A percentile compares a stretch with the other conserved stretches of the same genome.
These are phyloP conservation scores for Trypanosoma lewisi DNA, from an alignment of 208 protist species.

Conservation along the genomic window DNA sequence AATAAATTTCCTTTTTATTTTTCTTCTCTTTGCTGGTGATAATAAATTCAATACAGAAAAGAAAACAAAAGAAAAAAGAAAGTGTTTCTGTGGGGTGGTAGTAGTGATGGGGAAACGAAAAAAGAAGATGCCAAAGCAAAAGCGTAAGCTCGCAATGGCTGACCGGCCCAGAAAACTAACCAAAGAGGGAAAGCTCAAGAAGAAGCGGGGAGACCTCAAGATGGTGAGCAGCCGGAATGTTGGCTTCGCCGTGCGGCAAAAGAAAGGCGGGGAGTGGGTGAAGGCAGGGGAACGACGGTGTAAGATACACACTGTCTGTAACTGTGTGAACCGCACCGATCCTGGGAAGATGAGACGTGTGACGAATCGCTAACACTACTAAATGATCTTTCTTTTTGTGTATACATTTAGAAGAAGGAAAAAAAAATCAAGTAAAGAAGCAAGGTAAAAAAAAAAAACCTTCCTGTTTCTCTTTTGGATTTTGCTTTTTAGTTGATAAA, in stretches of 20 bases:
- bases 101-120: slow-evolving; percentile 73
- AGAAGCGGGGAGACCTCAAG: slow-evolving; percentile 78
- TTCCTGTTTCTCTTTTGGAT: no score
- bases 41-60: no score
- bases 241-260: slow-evolving; percentile 82
- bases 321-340: slow-evolving; percentile 87
- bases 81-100: background rate
- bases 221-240: slow-evolving; percentile 78
- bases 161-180: slow-evolving; percentile 80
- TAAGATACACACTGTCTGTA: slow-evolving; percentile 89
- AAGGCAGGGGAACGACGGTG: slow-evolving; percentile 81
- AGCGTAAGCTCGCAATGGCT: slow-evolving; percentile 72
- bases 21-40: no score
- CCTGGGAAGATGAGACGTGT: slow-evolving; percentile 75
- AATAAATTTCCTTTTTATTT: no score
- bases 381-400: background rate
- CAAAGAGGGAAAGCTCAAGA: slow-evolving; percentile 82
- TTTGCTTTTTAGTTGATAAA: no score
- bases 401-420: no score
- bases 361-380: slow-evolving; percentile 67
- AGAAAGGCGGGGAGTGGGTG: slow-evolving; percentile 83
- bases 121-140: slow-evolving; percentile 83
- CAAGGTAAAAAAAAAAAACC: no score
- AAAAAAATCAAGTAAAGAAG: no score
- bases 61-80: background rate